A percentile compares a stretch with the other conserved stretches of the same genome.
phyloP scores from a whole-genome alignment of 2,329 filamentous ascomycete genomes.

The Aspergillus hortae region DNA sequence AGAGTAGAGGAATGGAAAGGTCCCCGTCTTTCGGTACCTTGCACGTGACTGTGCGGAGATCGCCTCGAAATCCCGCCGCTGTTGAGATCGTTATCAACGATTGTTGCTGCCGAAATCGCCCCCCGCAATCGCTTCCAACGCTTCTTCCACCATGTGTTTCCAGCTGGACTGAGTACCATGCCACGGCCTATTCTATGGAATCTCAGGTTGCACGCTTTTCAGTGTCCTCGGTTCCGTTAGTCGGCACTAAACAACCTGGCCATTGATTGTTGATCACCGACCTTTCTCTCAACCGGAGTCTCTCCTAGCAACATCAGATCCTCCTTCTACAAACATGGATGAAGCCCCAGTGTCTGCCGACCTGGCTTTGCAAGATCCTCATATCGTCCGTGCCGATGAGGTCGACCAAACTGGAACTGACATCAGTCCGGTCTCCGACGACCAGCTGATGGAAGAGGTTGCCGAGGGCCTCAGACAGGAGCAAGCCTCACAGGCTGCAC shows the following conservation, averaged over 20 bases:
- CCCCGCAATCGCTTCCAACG: constrained; percentile 4
- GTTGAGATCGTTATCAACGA: constrained; percentile 8
- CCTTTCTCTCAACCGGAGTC: background rate
- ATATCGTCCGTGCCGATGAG: constrained; percentile 49
- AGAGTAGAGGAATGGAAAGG: background rate
- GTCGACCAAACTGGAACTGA: constrained; percentile 47
- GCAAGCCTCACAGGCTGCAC: constrained; percentile 20
- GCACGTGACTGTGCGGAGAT: constrained; percentile 16
- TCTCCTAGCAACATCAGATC: background rate
- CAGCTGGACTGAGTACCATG: constrained; percentile 10
- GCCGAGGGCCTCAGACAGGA: constrained; percentile 37
- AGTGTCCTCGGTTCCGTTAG: background rate
- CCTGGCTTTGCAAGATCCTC: constrained; percentile 29
- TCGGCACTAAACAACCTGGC: background rate
- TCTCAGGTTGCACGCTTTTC: background rate
- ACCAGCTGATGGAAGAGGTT: constrained; percentile 41
- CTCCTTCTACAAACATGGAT: constrained; percentile 22
- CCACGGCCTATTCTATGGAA: background rate
- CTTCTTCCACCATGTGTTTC: constrained; percentile 7
- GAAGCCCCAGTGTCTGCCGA: constrained; percentile 19
- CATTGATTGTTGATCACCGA: background rate
- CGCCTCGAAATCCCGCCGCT: background rate
- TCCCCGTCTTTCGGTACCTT: background rate
- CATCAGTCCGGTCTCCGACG: constrained; percentile 43
- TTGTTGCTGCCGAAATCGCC: constrained; percentile 5